Base-by-base conservation (phyloP, 805 yeast species). In the Lachancea lanzarotensis region DNA sequence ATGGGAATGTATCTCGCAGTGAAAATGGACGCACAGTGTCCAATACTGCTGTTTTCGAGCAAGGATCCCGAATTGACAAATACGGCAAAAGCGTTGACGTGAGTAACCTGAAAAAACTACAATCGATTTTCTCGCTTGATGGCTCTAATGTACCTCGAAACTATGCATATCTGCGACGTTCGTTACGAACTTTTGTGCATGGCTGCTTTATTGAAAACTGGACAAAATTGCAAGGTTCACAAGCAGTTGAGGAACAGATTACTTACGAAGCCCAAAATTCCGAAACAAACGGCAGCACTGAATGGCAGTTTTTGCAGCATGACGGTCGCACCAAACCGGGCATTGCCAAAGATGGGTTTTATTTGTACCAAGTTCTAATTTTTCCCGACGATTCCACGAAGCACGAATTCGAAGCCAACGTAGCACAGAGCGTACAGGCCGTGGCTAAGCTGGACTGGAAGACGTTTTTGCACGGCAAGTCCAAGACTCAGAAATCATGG, bases 341-440 rank as follows among this genome's bases (percentile, higher is more conserved):
- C 0, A 43, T 52, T 3, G 59, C 66, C 5, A 63, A 62, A 39
- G 66, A 63, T 44, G 68, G 68, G 3, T 48, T 49, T 31, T 64
- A 63, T 46, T 41, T 52, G 16, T 62, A 51, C 40, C 52, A 53
- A 22, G 40, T 57, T 3, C 35, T 43, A 13, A 47, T 53, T n/a
- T 54, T 53, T 40, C 63, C 66, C 1, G 56, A 52, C 20, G 29
- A 34, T 8, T 33, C 30, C 7, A 56, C 55, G 5, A 29, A 32
- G 32, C 35, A 38, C 2, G 50, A 47, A 16, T 54, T 58, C 30
- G 45, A 43, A 5, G 35, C 47, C 1, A 44, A 56, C 8, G 44
- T 61, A 16, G 43, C 42, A 16, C 43, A 42, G 15, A 52, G 59
- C 31, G 57, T 59, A 10, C 32, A 29, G 6, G 25, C 27, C 9